A percentile compares a stretch with the other conserved stretches of the same genome.
These are phyloP conservation scores for Tylopilus orsonianus DNA, from an alignment of 1,284 basidiomycete genomes.

Conservation along the genomic window DNA sequence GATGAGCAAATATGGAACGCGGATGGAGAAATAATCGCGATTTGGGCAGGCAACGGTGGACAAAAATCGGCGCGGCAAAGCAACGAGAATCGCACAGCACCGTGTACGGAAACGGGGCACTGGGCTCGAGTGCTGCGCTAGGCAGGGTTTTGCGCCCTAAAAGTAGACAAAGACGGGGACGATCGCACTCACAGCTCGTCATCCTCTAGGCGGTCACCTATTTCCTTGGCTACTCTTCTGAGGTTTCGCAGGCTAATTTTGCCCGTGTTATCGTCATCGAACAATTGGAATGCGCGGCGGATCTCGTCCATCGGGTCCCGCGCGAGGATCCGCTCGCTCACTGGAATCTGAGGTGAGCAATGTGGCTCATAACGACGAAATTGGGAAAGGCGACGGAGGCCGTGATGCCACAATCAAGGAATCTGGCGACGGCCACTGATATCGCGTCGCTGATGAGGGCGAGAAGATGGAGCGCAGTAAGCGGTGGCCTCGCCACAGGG, in stretches of 20 bases:
- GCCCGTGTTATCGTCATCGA: constrained; percentile 95
- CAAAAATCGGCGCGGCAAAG: constrained; percentile 13
- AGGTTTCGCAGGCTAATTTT: constrained; percentile 93
- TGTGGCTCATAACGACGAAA: constrained; percentile 2
- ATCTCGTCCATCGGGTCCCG: constrained; percentile 98
- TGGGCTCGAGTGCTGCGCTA: constrained; percentile 31
- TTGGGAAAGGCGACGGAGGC: background rate
- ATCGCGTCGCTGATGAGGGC: constrained; percentile 5
- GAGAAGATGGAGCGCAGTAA: background rate
- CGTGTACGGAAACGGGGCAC: constrained; percentile 22
- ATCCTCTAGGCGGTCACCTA: constrained; percentile 94
- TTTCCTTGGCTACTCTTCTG: constrained; percentile 92
- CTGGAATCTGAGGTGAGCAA: constrained; percentile 45
- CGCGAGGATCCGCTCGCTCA: constrained; percentile 91
- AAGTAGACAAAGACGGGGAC: constrained; percentile 1
- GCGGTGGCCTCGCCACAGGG: background rate
- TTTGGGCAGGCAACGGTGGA: constrained; percentile 25
- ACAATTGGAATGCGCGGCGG: constrained; percentile 91
- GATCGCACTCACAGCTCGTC: constrained; percentile 84
- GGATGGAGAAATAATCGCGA: constrained; percentile 9
- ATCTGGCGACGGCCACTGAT: background rate
- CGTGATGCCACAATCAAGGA: constrained; percentile 1
- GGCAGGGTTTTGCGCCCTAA: constrained; percentile 19
- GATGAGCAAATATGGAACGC: constrained; percentile 34
- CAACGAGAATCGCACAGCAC: constrained; percentile 18